Percentiles rank a stretch among this genome's conserved stretches.
phyloP scores from a whole-genome alignment of 176 grass and related monocot species.

The Triticum dicoccoides region DNA sequence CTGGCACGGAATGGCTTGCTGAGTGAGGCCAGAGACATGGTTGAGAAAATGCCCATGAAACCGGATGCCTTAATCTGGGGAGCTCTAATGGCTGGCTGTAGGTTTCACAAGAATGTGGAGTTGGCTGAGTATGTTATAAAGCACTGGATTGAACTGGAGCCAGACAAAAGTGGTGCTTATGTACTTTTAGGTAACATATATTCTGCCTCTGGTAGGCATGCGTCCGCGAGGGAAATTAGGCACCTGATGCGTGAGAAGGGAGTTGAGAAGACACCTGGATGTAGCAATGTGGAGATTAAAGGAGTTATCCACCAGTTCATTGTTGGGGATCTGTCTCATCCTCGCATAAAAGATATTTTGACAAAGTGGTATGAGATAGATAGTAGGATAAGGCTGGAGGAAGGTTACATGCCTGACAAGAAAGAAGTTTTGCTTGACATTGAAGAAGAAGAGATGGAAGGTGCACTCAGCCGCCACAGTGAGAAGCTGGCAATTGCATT shows the following conservation, averaged over 20 bases:
- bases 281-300: constrained; percentile 48
- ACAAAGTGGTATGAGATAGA: constrained; percentile 50
- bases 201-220: constrained; percentile 41
- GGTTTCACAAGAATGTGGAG: constrained; percentile 50
- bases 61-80: constrained; percentile 58
- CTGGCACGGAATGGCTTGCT: constrained; percentile 52
- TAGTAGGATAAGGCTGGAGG: constrained; percentile 46
- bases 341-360: constrained; percentile 48
- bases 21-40: constrained; percentile 32
- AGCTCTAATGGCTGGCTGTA: constrained; percentile 60
- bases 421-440: constrained; percentile 56
- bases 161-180: constrained; percentile 52
- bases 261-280: constrained; percentile 56
- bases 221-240: constrained; percentile 38
- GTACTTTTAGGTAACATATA: constrained; percentile 50
- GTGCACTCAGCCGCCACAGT: constrained; percentile 43
- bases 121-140: constrained; percentile 41
- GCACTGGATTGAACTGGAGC: constrained; percentile 54
- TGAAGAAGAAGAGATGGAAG: constrained; percentile 54
- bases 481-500: constrained; percentile 29
- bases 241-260: constrained; percentile 42
- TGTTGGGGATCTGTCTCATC: constrained; percentile 54
- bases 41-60: constrained; percentile 55
- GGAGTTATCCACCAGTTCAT: constrained; percentile 60
- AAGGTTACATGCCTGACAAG: constrained; percentile 47